A percentile compares a stretch with the other conserved stretches of the same genome.
Evolutionary conservation across 108 stramenopile species (phyloP).

Genomic region (Pseudonitzschia multiseries): DNA sequence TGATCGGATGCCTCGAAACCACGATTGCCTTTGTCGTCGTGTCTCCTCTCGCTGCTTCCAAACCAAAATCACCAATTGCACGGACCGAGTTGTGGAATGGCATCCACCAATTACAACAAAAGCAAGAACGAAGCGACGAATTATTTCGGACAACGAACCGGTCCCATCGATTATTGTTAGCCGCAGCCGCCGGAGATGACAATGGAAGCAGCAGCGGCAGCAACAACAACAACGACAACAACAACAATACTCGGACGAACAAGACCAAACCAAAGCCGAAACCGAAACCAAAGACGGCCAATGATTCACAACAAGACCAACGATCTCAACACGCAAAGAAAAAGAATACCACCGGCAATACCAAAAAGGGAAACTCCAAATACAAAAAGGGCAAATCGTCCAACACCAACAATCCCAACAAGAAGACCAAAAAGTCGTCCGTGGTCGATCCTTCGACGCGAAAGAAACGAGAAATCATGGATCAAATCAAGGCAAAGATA

Average conservation of each 20-base stretch:
- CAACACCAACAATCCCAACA: neutral
- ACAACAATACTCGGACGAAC: neutral
- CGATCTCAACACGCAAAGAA: neutral
- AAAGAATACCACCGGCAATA: neutral
- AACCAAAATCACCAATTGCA: neutral
- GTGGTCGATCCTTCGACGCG: constrained; percentile 2
- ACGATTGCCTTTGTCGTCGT: neutral
- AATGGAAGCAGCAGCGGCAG: too few species aligned
- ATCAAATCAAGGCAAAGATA: constrained; percentile 26
- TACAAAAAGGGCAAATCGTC: neutral
- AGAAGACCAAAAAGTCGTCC: neutral
- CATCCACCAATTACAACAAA: too few species aligned
- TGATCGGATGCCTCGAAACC: neutral
- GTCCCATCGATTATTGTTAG: too few species aligned
- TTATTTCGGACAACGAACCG: too few species aligned
- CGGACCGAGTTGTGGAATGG: too few species aligned
- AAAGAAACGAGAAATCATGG: constrained; percentile 34
- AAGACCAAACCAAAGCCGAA: neutral
- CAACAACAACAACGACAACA: neutral
- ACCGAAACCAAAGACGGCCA: too few species aligned
- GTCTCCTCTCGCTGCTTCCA: neutral
- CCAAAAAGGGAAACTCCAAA: neutral
- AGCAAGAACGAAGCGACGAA: too few species aligned
- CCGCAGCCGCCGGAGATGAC: too few species aligned
- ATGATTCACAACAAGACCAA: too few species aligned